Percentiles rank a stretch among this genome's conserved stretches.
Conservation (phyloP, 768 basidiomycete genomes). For the Mycena rosella region DNA sequence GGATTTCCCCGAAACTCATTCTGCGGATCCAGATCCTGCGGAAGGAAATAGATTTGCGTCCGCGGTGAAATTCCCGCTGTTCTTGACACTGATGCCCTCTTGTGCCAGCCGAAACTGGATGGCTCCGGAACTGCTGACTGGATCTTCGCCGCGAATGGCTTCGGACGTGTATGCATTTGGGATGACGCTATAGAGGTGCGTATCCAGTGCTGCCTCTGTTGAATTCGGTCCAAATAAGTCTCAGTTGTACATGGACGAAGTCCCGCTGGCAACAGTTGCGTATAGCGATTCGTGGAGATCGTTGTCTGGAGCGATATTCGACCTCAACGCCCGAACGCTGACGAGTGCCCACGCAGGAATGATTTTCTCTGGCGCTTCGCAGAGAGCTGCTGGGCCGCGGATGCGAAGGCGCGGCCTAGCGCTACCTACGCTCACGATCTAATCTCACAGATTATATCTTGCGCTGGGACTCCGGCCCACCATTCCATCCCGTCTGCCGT, state of each 20-base stretch:
- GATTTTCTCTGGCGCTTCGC: constrained; percentile 42
- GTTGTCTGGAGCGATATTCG: constrained; percentile 33
- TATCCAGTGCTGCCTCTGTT: neutral
- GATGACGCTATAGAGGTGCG: constrained; percentile 39
- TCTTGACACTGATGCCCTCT: too few relatives aligned
- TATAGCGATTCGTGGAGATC: constrained; percentile 31
- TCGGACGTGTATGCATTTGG: constrained; percentile 8
- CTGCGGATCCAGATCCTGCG: neutral
- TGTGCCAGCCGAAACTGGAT: constrained; percentile 13
- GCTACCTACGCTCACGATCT: constrained; percentile 16
- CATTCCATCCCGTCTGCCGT: neutral
- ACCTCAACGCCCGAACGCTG: constrained; percentile 38
- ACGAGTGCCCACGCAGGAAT: constrained; percentile 39
- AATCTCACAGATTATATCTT: neutral
- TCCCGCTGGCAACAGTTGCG: constrained; percentile 35
- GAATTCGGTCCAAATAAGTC: neutral
- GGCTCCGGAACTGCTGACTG: too few relatives aligned
- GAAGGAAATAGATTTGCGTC: constrained; percentile 2
- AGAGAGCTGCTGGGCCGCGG: constrained; percentile 39
- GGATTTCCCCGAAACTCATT: too few relatives aligned
- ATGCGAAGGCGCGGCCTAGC: constrained; percentile 34
- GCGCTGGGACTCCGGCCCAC: neutral
- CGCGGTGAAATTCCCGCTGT: too few relatives aligned
- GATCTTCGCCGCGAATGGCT: neutral
- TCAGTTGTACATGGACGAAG: constrained; percentile 37